Evolutionary conservation across 2,329 filamentous ascomycete species (phyloP).

Genomic region (Pseudopyrenochaeta lycopersici): DNA sequence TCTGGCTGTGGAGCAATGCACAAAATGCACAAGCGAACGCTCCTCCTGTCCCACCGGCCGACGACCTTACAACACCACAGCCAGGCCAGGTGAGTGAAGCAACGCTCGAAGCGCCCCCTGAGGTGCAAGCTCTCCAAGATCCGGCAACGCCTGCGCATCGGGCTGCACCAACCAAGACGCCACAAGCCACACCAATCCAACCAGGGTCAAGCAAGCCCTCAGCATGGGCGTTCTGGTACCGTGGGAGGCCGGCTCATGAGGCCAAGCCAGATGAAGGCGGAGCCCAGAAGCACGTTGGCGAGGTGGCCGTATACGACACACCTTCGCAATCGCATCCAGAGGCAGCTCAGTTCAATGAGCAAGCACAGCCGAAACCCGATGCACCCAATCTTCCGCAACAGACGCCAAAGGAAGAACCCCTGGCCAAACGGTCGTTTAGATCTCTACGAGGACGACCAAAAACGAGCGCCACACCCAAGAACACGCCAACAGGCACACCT

Average conservation of each 20-base stretch:
- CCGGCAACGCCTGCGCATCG: conserved; percentile 5
- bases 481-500: conserved; percentile 24
- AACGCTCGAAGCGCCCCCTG: not conserved
- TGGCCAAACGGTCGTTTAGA: conserved; percentile 38
- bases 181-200: conserved; percentile 7
- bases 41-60: conserved; percentile 19
- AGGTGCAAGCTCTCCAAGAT: conserved; percentile 3
- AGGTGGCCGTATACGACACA: conserved; percentile 60
- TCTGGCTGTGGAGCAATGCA: conserved; percentile 58
- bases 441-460: conserved; percentile 44
- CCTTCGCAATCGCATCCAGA: conserved; percentile 61
- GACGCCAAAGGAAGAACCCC: conserved; percentile 26
- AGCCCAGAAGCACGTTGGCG: conserved; percentile 64
- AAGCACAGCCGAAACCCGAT: conserved; percentile 36
- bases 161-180: conserved; percentile 19
- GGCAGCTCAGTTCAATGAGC: conserved; percentile 61
- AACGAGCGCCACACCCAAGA: conserved; percentile 29
- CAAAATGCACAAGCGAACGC: conserved; percentile 52
- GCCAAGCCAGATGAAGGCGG: conserved; percentile 63
- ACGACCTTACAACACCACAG: conserved; percentile 12
- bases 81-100: conserved; percentile 16
- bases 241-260: conserved; percentile 62
- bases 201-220: conserved; percentile 60
- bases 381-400: conserved; percentile 26
- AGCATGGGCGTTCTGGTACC: conserved; percentile 85